These are phyloP conservation scores for Neonectria neomacrospora DNA, from an alignment of 2,329 filamentous ascomycete species.

Conservation along the genomic window DNA sequence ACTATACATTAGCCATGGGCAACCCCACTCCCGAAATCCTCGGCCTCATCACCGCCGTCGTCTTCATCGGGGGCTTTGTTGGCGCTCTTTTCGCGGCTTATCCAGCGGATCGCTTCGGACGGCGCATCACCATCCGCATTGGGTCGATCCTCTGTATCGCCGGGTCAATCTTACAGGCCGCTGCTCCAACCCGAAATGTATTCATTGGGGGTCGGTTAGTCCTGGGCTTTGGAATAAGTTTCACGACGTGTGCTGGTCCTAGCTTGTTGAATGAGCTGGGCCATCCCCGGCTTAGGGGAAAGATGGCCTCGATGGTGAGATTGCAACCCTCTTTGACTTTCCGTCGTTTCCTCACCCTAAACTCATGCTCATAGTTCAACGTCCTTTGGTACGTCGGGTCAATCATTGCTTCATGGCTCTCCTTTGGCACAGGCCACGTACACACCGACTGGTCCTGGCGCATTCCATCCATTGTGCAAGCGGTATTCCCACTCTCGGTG, in stretches of 20 bases:
- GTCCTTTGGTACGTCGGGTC: slow-evolving; percentile 19
- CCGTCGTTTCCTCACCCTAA: too few species aligned
- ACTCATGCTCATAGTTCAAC: too few species aligned
- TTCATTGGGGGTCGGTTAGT: slow-evolving; percentile 13
- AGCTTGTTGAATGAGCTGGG: slow-evolving; percentile 11
- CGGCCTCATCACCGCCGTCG: slow-evolving; percentile 13
- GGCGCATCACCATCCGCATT: slow-evolving; percentile 1
- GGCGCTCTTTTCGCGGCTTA: slow-evolving; percentile 1
- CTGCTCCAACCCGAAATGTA: not conserved
- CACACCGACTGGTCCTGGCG: slow-evolving; percentile 25
- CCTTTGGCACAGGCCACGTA: slow-evolving; percentile 22
- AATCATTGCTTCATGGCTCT: slow-evolving; percentile 24
- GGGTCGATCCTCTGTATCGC: not conserved
- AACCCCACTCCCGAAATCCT: not conserved
- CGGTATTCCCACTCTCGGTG: slow-evolving; percentile 7
- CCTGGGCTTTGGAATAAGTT: slow-evolving; percentile 4
- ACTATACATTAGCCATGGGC: too few species aligned
- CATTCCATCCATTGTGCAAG: slow-evolving; percentile 24
- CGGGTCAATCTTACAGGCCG: slow-evolving; percentile 3
- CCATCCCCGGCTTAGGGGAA: not conserved
- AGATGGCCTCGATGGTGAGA: not conserved
- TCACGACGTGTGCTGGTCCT: slow-evolving; percentile 7
- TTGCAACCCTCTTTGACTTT: too few species aligned
- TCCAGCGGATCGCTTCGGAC: slow-evolving; percentile 5
- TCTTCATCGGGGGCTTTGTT: slow-evolving; percentile 10